phyloP scores from a whole-genome alignment of 768 basidiomycete genomes.

The Kwoniella newhampshirensis region DNA sequence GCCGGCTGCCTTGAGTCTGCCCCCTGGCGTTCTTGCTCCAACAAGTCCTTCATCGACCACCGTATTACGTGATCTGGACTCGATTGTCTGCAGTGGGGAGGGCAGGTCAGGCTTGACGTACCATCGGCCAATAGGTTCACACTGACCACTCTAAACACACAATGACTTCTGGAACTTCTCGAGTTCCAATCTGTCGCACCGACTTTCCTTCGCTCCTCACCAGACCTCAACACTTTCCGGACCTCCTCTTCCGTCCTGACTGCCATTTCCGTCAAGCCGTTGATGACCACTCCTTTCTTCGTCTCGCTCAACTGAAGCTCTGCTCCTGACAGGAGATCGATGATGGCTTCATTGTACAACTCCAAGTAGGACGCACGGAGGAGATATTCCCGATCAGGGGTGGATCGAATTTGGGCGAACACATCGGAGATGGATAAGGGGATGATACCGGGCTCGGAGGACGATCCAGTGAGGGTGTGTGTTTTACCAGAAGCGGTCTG shows the following conservation, averaged over 20 bases:
- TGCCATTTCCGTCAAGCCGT: constrained; percentile 81
- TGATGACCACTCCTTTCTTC: constrained; percentile 59
- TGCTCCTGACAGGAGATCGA: constrained; percentile 70
- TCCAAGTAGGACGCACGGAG: constrained; percentile 94
- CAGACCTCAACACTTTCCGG: constrained; percentile 76
- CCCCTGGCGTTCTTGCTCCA: constrained; percentile 37
- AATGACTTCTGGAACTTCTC: constrained; percentile 88
- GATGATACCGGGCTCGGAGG: constrained; percentile 85
- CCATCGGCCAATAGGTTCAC: not conserved
- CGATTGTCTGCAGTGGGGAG: constrained; percentile 61
- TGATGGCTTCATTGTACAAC: constrained; percentile 73
- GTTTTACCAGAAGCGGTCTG: constrained; percentile 84
- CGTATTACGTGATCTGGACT: constrained; percentile 63
- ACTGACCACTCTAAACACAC: constrained; percentile 82
- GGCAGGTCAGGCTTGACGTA: too few species aligned
- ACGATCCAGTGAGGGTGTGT: constrained; percentile 63
- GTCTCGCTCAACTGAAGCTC: constrained; percentile 58
- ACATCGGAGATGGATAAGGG: constrained; percentile 83
- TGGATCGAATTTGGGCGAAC: constrained; percentile 59
- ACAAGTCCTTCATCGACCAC: constrained; percentile 57
- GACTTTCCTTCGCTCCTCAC: constrained; percentile 82
- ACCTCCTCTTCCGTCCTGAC: constrained; percentile 88
- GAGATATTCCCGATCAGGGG: constrained; percentile 82
- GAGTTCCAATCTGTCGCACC: constrained; percentile 99
- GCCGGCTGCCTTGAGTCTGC: constrained; percentile 32